These are phyloP conservation scores for Neofusicoccum parvum DNA, from an alignment of 2,329 filamentous ascomycete species.

Conservation along the genomic window DNA sequence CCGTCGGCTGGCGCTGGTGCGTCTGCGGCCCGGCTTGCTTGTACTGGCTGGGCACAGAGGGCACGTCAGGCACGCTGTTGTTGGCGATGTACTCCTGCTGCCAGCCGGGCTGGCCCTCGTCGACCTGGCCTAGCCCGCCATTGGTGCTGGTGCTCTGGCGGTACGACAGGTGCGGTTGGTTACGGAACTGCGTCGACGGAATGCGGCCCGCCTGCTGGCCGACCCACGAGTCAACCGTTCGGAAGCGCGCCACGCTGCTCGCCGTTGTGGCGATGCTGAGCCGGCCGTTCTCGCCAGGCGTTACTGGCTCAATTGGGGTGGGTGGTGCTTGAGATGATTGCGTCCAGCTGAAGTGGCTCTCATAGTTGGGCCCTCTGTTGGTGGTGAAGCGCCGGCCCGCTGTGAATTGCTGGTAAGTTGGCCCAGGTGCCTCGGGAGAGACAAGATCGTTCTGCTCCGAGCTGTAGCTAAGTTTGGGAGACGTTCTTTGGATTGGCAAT, in stretches of 20 bases:
- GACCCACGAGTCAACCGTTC: slow-evolving; percentile 45
- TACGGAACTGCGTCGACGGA: slow-evolving; percentile 38
- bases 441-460: slow-evolving; percentile 2
- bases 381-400: slow-evolving; percentile 31
- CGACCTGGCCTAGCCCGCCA: slow-evolving; percentile 13
- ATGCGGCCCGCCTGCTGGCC: slow-evolving; percentile 42
- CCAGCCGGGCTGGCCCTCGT: slow-evolving; percentile 1
- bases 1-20: slow-evolving; percentile 10
- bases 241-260: slow-evolving; percentile 42
- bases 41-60: slow-evolving; percentile 20
- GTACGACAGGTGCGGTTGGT: slow-evolving; percentile 28
- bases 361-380: slow-evolving; percentile 15
- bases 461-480: neutral
- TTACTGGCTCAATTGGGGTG: slow-evolving; percentile 39
- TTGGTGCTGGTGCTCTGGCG: slow-evolving; percentile 14
- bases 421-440: slow-evolving; percentile 34
- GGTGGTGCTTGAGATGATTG: slow-evolving; percentile 41
- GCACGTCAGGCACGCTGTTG: slow-evolving; percentile 3
- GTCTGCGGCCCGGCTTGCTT: neutral
- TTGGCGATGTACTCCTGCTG: neutral
- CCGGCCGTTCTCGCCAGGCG: slow-evolving; percentile 33
- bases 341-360: slow-evolving; percentile 41
- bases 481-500: slow-evolving; percentile 26
- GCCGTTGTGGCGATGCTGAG: slow-evolving; percentile 35
- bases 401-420: slow-evolving; percentile 42